phyloP scores from a whole-genome alignment of 1,139 yeast species.

The Protomyces macrosporus region DNA sequence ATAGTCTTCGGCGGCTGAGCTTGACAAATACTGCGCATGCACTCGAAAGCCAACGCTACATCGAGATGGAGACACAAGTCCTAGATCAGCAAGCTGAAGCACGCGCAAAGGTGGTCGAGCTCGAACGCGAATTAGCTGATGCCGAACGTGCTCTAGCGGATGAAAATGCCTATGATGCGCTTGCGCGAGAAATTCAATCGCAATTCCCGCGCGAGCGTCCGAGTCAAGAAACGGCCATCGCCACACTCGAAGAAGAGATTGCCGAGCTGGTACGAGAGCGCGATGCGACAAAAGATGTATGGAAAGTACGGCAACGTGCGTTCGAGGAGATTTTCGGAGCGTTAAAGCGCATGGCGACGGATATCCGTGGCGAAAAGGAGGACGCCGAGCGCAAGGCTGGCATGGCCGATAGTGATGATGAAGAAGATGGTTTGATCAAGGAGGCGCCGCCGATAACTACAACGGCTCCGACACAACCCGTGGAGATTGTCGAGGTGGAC shows the following conservation, averaged over 20 bases:
- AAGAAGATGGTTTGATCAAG: background rate
- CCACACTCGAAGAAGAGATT: background rate
- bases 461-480: background rate
- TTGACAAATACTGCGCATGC: background rate
- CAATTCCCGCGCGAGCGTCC: background rate
- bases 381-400: background rate
- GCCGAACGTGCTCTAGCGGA: background rate
- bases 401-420: background rate
- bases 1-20: background rate
- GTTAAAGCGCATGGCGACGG: background rate
- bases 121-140: background rate
- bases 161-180: background rate
- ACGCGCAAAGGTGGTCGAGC: background rate
- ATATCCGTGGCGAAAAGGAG: background rate
- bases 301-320: background rate
- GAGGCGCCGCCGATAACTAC: background rate
- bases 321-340: background rate
- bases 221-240: background rate
- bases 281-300: background rate
- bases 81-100: background rate
- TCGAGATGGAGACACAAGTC: background rate
- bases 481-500: background rate
- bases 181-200: background rate
- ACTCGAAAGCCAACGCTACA: background rate
- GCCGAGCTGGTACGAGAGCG: background rate